phyloP scores from a whole-genome alignment of 2,329 filamentous ascomycete species.

The Trichoderma gracile region DNA sequence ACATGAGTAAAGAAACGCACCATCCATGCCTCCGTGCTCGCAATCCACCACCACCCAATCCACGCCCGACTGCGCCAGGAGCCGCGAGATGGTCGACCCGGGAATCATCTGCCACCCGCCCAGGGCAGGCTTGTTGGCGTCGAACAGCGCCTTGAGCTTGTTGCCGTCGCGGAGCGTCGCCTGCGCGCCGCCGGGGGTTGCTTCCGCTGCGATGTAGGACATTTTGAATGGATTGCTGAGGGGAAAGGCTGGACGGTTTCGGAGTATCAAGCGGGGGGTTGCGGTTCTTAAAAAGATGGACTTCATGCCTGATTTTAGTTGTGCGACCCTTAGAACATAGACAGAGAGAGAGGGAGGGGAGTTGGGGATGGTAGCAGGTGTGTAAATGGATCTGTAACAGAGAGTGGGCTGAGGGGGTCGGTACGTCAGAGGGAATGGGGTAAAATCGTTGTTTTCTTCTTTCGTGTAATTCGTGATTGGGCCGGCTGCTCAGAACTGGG shows the following conservation, averaged over 20 bases:
- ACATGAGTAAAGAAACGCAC: slow-evolving; percentile 31
- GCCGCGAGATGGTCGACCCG: slow-evolving; percentile 58
- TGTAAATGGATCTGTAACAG: not conserved
- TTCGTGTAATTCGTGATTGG: not conserved
- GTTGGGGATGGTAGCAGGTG: not conserved
- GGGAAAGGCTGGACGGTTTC: not conserved
- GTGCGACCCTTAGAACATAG: too few relatives aligned
- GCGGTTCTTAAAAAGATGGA: slow-evolving; percentile 9
- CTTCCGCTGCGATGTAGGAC: slow-evolving; percentile 14
- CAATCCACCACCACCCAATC: slow-evolving; percentile 67
- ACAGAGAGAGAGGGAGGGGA: not conserved
- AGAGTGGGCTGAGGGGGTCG: not conserved
- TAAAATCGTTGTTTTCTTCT: not conserved
- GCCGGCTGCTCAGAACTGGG: not conserved
- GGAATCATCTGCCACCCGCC: slow-evolving; percentile 67
- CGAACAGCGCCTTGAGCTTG: slow-evolving; percentile 52
- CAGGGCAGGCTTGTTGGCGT: slow-evolving; percentile 50
- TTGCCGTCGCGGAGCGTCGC: slow-evolving; percentile 48
- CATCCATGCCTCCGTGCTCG: slow-evolving; percentile 55
- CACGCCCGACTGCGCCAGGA: slow-evolving; percentile 60
- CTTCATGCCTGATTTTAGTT: slow-evolving; percentile 10
- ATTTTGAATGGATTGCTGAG: not conserved
- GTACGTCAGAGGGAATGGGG: not conserved
- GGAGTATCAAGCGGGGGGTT: not conserved
- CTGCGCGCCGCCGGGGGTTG: slow-evolving; percentile 5